Base-by-base conservation (phyloP, 768 basidiomycete species). In the Calocera viscosa region DNA sequence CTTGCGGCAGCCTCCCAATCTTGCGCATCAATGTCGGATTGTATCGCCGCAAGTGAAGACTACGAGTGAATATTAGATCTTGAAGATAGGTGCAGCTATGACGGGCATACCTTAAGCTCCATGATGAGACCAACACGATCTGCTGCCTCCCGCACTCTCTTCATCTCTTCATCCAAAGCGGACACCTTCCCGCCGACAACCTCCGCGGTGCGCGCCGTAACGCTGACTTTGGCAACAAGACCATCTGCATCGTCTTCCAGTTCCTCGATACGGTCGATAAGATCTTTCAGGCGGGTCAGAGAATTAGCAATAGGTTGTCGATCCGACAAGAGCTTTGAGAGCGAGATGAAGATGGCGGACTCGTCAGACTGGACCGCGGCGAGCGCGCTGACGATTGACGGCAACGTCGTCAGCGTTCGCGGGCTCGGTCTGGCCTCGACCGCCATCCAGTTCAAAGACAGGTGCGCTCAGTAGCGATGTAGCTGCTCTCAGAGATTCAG, bases 1-100 rank as follows among this genome's bases (percentile, higher is more conserved):
- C 92, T 82, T 0, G 94, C 86, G 2, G 96, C 96, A 1, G 90
- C 84, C 75, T 99, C 96, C 96, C 96, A 99, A 72, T 98, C 96
- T 70, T 90, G 84, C 49, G 78, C 80, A 33, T 89, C 86, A 33
- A 97, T 94, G 16, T 84, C 78, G 11, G 78, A 71, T 53, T 83
- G 80, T 16, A 88, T 75, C 24, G 80, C 81, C 2, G 79, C 75
- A 47, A 89, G 76, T 1, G 95, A 88, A 0, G 83, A 83, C 83
- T 92, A 78, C 11, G 80, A 76, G 66, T 38, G 75, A n/a, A n/a
- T 77, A 67, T 75, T 40, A 53, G 63, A 47, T 64, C 49, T 68
- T 49, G 33, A 12, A 14, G 10, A 2, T 8, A 40, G 14, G 34
- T 10, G 63, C 12, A 39, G 0, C 26, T 65, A 68, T 65, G 10